A percentile compares a stretch with the other conserved stretches of the same genome.
Evolutionary conservation across 2,329 filamentous ascomycete genomes (phyloP).

Genomic region (Fusarium camptoceras): DNA sequence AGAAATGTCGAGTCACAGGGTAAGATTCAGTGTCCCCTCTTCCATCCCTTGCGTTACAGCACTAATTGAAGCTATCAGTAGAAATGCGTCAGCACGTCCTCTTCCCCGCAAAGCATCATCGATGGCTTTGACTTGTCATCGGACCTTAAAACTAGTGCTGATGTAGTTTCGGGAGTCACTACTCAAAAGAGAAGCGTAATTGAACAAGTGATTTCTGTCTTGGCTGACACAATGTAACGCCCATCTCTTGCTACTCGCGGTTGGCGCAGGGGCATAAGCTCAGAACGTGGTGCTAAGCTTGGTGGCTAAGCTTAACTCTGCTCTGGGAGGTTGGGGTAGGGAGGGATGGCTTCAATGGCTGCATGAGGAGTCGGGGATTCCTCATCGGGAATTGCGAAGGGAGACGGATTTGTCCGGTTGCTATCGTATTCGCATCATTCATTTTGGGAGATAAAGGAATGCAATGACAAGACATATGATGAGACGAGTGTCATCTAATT

Average conservation of each 20-base stretch:
- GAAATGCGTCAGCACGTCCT: slow-evolving; percentile 11
- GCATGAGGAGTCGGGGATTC: background rate
- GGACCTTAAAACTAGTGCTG: slow-evolving; percentile 16
- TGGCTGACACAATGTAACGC: slow-evolving; percentile 26
- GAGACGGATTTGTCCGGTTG: background rate
- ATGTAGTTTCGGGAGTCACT: slow-evolving; percentile 31
- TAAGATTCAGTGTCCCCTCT: background rate
- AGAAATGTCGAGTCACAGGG: background rate
- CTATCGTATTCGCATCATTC: background rate
- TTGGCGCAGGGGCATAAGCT: slow-evolving; percentile 1
- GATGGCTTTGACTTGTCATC: slow-evolving; percentile 9
- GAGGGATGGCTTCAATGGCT: background rate
- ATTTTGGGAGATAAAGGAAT: background rate
- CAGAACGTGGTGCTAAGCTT: slow-evolving; percentile 20
- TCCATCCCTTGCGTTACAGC: background rate
- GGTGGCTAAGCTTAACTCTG: slow-evolving; percentile 33
- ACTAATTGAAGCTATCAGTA: background rate
- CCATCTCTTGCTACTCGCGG: background rate
- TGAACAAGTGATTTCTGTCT: slow-evolving; percentile 14
- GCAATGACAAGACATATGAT: background rate
- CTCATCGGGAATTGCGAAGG: background rate
- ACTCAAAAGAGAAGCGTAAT: slow-evolving; percentile 26
- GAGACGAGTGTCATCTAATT: rapidly evolving
- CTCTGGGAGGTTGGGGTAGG: background rate
- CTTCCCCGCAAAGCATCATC: slow-evolving; percentile 22